Evolutionary conservation across 2,329 filamentous ascomycete species (phyloP).

Genomic region (Aspergillus sp.): DNA sequence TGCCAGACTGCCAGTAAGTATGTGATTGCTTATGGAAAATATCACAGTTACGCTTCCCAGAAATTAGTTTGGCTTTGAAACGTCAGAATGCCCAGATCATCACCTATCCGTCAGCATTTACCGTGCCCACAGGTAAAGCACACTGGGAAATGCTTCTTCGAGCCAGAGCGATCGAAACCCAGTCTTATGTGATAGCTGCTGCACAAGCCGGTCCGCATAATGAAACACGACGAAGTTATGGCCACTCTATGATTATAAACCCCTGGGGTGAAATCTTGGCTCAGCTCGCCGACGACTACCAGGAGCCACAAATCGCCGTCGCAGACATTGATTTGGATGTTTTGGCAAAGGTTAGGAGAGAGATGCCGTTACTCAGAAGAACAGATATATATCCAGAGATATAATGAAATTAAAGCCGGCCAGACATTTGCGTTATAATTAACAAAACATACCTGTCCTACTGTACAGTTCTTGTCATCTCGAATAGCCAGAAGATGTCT

Average conservation of each 20-base stretch:
- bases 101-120: slow-evolving; percentile 88
- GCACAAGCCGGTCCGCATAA: slow-evolving; percentile 79
- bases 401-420: not conserved
- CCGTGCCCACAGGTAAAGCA: slow-evolving; percentile 75
- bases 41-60: slow-evolving; percentile 70
- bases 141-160: slow-evolving; percentile 83
- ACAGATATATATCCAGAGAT: slow-evolving; percentile 50
- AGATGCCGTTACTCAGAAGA: slow-evolving; percentile 59
- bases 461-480: not conserved
- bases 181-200: slow-evolving; percentile 82
- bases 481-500: not conserved
- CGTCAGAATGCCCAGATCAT: slow-evolving; percentile 71
- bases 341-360: slow-evolving; percentile 53
- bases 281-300: slow-evolving; percentile 53
- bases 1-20: not conserved
- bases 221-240: slow-evolving; percentile 76
- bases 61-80: slow-evolving; percentile 68
- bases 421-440: not conserved
- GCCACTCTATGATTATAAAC: slow-evolving; percentile 79
- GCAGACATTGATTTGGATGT: slow-evolving; percentile 57
- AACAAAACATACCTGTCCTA: not conserved
- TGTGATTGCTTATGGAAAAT: not conserved
- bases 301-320: slow-evolving; percentile 48
- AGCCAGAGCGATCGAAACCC: slow-evolving; percentile 82
- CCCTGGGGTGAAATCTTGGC: slow-evolving; percentile 80